Evolutionary conservation across 2,329 filamentous ascomycete genomes (phyloP).

Genomic region (Elsinoe ampelina): DNA sequence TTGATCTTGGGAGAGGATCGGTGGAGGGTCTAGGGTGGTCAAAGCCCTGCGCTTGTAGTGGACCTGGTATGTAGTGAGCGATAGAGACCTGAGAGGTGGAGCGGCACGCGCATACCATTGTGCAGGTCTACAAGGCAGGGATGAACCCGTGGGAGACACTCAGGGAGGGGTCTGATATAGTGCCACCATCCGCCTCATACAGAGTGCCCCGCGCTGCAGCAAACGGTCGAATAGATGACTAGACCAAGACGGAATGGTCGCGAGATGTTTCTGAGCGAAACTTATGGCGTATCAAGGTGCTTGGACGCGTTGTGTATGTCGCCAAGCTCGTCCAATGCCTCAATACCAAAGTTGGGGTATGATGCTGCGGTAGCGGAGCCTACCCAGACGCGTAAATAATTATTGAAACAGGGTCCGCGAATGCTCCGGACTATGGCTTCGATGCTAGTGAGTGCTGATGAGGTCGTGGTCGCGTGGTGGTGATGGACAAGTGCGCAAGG

Average conservation of each 20-base stretch:
- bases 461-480: constrained; percentile 22
- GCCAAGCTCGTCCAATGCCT: constrained; percentile 6
- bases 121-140: constrained; percentile 7
- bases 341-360: constrained; percentile 6
- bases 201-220: not conserved
- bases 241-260: not conserved
- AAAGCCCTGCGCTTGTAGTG: constrained; percentile 95
- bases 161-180: not conserved
- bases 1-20: constrained; percentile 67
- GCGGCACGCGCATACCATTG: constrained; percentile 13
- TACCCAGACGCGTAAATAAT: constrained; percentile 13
- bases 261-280: not conserved
- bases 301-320: constrained; percentile 4
- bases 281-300: not conserved
- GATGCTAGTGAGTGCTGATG: constrained; percentile 23
- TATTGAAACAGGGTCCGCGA: constrained; percentile 12
- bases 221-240: not conserved
- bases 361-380: constrained; percentile 1
- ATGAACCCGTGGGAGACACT: not conserved
- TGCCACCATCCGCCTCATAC: not conserved
- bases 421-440: constrained; percentile 18
- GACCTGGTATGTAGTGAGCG: constrained; percentile 50
- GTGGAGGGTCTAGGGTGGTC: constrained; percentile 62
- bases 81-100: not conserved
- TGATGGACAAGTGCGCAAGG: constrained; percentile 20